A percentile compares a stretch with the other conserved stretches of the same genome.
Evolutionary conservation across 2,329 filamentous ascomycete genomes (phyloP).

Genomic region (Cladosporium sp.): DNA sequence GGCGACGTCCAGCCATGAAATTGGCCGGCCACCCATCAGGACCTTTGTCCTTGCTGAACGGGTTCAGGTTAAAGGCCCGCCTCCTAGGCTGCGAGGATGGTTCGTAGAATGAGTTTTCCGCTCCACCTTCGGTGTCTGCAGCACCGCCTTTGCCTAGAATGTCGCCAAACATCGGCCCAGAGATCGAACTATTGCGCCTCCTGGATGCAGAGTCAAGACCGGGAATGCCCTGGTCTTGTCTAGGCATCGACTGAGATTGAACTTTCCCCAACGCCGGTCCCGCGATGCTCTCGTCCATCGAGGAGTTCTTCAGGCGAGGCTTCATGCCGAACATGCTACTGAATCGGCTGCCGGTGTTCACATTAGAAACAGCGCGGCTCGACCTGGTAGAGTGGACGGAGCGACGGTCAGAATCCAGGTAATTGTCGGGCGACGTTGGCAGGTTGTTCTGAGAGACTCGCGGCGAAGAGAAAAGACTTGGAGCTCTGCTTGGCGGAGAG

Average conservation of each 20-base stretch:
- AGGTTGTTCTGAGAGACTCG: conserved; percentile 48
- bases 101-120: conserved; percentile 24
- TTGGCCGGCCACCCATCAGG: conserved; percentile 47
- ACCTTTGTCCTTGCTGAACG: conserved; percentile 35
- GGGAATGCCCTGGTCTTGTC: conserved; percentile 48
- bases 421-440: conserved; percentile 41
- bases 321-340: conserved; percentile 57
- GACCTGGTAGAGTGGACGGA: conserved; percentile 54
- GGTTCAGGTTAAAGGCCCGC: conserved; percentile 52
- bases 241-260: conserved; percentile 77
- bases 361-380: conserved; percentile 39
- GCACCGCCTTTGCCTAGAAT: conserved; percentile 35
- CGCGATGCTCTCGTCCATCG: conserved; percentile 63
- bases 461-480: conserved; percentile 50
- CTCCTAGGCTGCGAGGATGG: conserved; percentile 34
- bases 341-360: conserved; percentile 53
- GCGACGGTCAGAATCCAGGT: conserved; percentile 46
- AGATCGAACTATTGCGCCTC: conserved; percentile 55
- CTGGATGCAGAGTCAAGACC: conserved; percentile 33
- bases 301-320: conserved; percentile 60
- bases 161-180: conserved; percentile 48
- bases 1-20: conserved; percentile 32
- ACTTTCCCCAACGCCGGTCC: conserved; percentile 62
- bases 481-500: conserved; percentile 45
- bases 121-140: conserved; percentile 15